phyloP scores from a whole-genome alignment of 148 eudicot species.

The Bassia scoparia region DNA sequence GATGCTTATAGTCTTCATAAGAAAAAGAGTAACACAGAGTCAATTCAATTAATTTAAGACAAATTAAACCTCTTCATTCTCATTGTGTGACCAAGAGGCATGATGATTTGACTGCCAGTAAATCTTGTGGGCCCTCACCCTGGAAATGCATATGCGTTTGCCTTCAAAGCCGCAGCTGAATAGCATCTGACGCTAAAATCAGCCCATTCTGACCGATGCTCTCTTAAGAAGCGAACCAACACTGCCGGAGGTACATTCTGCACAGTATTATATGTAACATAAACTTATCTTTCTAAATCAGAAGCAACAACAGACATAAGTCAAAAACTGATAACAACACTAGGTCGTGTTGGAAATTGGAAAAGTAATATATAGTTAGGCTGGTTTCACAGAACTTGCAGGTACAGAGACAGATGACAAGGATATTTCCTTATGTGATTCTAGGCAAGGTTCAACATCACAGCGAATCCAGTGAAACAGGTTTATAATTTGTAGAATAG shows the following conservation, averaged over 20 bases:
- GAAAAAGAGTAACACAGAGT: background rate
- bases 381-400: background rate
- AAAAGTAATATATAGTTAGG: background rate
- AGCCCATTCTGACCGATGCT: slow-evolving; percentile 99
- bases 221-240: slow-evolving; percentile 81
- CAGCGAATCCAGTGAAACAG: background rate
- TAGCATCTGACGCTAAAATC: slow-evolving; percentile 91
- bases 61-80: slow-evolving; percentile 76
- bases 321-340: slow-evolving; percentile 5
- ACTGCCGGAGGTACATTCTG: slow-evolving; percentile 93
- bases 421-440: background rate
- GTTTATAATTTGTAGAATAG: background rate
- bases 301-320: background rate
- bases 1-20: background rate
- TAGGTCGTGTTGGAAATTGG: background rate
- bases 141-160: slow-evolving; percentile 57
- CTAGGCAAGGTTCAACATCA: background rate
- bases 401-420: background rate
- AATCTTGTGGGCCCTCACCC: slow-evolving; percentile 73
- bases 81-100: slow-evolving; percentile 93
- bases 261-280: slow-evolving; percentile 3
- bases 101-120: slow-evolving; percentile 83
- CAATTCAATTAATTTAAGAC: background rate
- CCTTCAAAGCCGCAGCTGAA: slow-evolving; percentile 68
- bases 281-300: background rate